Evolutionary conservation across 2,329 filamentous ascomycete genomes (phyloP), one percentile per base, ranked within the genome.

Genomic region (Diaporthe vaccinii): DNA sequence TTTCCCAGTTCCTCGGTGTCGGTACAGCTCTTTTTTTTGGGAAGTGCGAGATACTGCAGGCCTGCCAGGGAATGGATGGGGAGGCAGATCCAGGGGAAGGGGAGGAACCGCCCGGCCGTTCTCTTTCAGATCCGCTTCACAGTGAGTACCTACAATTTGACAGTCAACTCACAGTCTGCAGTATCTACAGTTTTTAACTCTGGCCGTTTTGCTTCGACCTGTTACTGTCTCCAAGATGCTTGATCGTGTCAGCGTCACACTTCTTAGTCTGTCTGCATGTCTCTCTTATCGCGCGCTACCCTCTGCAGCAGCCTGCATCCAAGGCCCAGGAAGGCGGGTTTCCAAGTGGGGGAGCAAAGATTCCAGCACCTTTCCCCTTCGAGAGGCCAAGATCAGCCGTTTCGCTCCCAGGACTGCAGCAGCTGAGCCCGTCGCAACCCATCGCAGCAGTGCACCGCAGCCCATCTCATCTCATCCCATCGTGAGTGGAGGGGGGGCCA

Each of bases 291-390:
- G 57, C 57, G 57, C 57, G 57, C 57, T 58, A 58, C 31, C 31
- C 41, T 39, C 39, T 41, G 59, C 25, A 31, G 3, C 59, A 65
- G 25, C 15, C 36, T 44, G 28, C 31, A 49, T 34, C 41, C 61
- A 36, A 67, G 61, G 62, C 46, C 44, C 28, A 53, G 62, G 31
- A 68, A 25, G 62, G 46, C 46, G 31, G 46, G 31, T 31, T 65
- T 65, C 61, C 41, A n/a, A 65, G 61, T 65, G 61, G 28, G 61
- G 61, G 61, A 65, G 41, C 61, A 65, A 28, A 65, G 41, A 44
- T 68, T 68, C 62, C 62, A 68, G 31, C 31, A 39, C 62, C 34
- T 68, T 39, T 17, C 62, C 46, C 2, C 25, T 25, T 68, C 7
- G 22, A n/a, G 20, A n/a, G 46, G 61, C 61, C 61, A 65, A 65